phyloP scores from a whole-genome alignment of 805 yeast genomes.

The Saccharomycopsis selenospora region DNA sequence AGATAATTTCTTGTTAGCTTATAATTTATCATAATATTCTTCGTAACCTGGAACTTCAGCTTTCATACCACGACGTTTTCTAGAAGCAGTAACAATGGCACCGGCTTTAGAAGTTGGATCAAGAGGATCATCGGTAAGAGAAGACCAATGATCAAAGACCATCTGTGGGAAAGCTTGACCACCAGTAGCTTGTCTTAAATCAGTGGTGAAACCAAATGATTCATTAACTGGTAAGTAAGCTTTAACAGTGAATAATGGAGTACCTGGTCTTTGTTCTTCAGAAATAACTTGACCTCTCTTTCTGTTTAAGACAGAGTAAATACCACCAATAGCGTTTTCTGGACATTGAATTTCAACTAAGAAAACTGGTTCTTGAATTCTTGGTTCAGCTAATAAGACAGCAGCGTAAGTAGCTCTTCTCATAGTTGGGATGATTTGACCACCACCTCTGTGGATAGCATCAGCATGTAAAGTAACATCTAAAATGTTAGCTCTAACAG shows the following conservation, averaged over 20 bases:
- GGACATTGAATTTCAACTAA: slow-evolving; percentile 99
- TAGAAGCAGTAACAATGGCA: slow-evolving; percentile 55
- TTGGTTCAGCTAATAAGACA: slow-evolving; percentile 96
- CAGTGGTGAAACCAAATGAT: slow-evolving; percentile 99
- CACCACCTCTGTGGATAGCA: slow-evolving; percentile 99
- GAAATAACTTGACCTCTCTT: slow-evolving; percentile 99
- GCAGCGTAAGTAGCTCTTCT: slow-evolving; percentile 99
- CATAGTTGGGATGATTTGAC: slow-evolving; percentile 99
- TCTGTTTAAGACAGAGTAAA: slow-evolving; percentile 98
- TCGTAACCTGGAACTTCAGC: slow-evolving; percentile 98
- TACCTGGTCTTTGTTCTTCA: slow-evolving; percentile 99
- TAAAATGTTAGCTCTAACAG: slow-evolving; percentile 93
- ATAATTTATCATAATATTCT: slow-evolving; percentile 94
- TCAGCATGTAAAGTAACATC: slow-evolving; percentile 99
- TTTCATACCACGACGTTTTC: slow-evolving; percentile 97
- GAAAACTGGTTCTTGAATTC: slow-evolving; percentile 98
- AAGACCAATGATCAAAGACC: slow-evolving; percentile 98
- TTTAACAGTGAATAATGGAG: slow-evolving; percentile 99
- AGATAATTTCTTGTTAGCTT: too few relatives aligned
- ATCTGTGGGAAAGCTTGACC: slow-evolving; percentile 99
- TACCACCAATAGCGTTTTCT: slow-evolving; percentile 99
- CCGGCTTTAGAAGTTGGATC: slow-evolving; percentile 76
- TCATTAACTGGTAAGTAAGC: slow-evolving; percentile 99
- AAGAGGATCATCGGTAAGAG: slow-evolving; percentile 85
- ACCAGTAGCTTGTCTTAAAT: slow-evolving; percentile 99